Percentiles rank a stretch among this genome's conserved stretches.
These are phyloP conservation scores for Panellus pusillus DNA, from an alignment of 768 basidiomycete species.

Conservation along the genomic window DNA sequence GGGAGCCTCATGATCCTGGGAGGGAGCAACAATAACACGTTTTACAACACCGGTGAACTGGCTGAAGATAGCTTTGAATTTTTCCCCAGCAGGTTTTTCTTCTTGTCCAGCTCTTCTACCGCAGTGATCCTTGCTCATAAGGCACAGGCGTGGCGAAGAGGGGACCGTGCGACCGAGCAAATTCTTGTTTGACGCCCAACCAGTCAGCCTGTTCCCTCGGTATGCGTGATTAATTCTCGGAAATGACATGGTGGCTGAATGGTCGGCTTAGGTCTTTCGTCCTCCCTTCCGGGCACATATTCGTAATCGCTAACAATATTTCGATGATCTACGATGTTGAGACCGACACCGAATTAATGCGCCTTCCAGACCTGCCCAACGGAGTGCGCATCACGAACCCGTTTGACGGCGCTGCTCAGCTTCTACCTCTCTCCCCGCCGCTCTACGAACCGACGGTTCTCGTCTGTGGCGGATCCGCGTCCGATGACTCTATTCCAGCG, in stretches of 20 bases:
- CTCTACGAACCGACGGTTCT: slow-evolving; percentile 49
- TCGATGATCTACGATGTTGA: slow-evolving; percentile 28
- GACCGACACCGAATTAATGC: slow-evolving; percentile 39
- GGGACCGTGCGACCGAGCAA: slow-evolving; percentile 4
- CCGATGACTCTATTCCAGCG: slow-evolving; percentile 43
- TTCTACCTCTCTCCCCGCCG: slow-evolving; percentile 50
- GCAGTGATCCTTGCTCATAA: too few species aligned
- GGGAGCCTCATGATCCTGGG: slow-evolving; percentile 24
- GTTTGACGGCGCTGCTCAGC: slow-evolving; percentile 52
- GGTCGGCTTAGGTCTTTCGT: slow-evolving; percentile 41
- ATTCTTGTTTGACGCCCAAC: slow-evolving; percentile 12
- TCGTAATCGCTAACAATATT: slow-evolving; percentile 56
- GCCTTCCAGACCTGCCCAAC: slow-evolving; percentile 52
- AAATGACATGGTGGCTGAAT: neutral
- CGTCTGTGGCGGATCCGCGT: slow-evolving; percentile 52
- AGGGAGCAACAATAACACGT: slow-evolving; percentile 33
- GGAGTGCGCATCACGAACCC: slow-evolving; percentile 61
- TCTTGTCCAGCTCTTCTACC: too few species aligned
- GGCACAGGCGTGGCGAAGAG: slow-evolving; percentile 2
- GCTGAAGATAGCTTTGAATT: slow-evolving; percentile 17
- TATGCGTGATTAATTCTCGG: neutral
- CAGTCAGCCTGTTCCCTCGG: slow-evolving; percentile 19
- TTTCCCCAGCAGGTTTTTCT: slow-evolving; percentile 8
- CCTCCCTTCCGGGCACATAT: slow-evolving; percentile 49
- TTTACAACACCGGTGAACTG: slow-evolving; percentile 11